A percentile compares a stretch with the other conserved stretches of the same genome.
These are phyloP conservation scores for Wickerhamiella azyma DNA, from an alignment of 805 yeast genomes.

Conservation along the genomic window DNA sequence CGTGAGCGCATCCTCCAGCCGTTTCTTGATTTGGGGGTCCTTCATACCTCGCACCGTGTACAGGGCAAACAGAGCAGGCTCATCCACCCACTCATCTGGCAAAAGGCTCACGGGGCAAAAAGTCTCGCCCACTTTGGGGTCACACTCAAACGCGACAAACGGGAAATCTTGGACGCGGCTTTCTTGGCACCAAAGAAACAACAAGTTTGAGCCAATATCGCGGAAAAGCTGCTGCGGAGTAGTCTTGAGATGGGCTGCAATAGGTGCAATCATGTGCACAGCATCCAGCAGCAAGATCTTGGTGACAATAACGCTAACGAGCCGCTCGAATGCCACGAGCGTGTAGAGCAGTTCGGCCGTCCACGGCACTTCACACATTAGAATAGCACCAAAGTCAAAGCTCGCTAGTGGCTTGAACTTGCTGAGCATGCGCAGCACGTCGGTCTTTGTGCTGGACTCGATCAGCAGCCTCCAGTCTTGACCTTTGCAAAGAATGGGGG, in stretches of 20 bases:
- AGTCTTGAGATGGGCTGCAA: background rate
- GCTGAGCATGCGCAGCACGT: background rate
- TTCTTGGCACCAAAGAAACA: background rate
- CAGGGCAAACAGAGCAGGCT: background rate
- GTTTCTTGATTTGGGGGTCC: background rate
- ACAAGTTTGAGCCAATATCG: background rate
- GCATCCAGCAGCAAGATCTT: background rate
- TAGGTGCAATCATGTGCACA: background rate
- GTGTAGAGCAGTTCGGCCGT: background rate
- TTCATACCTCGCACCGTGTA: background rate
- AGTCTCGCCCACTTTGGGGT: background rate
- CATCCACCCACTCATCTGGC: background rate
- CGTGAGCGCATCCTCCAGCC: background rate
- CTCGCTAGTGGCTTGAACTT: too few relatives aligned
- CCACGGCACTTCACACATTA: background rate
- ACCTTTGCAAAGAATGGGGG: background rate
- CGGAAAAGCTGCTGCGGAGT: background rate
- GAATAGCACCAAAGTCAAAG: background rate
- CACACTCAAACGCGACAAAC: background rate
- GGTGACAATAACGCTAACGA: background rate
- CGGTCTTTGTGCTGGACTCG: background rate
- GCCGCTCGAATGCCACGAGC: background rate
- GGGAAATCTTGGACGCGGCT: background rate
- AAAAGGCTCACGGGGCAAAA: background rate
- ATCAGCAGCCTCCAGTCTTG: conserved; percentile 1